Percentiles rank a stretch among this genome's conserved stretches.
Conservation (phyloP, 2,329 filamentous ascomycete genomes). For the Beauveria sp. region DNA sequence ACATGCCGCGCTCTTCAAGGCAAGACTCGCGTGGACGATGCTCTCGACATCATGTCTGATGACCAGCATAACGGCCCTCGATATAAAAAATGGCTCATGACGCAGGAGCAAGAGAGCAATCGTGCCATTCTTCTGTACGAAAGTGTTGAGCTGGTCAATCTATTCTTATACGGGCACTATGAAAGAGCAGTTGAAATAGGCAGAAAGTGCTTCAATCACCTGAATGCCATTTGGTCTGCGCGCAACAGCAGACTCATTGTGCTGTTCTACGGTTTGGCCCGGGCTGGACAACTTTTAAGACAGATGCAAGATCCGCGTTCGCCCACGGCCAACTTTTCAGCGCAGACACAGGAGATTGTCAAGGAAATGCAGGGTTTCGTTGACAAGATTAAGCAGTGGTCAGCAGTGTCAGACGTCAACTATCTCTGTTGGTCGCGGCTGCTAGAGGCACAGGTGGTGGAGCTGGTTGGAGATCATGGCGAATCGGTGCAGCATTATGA, state of each 20-base stretch:
- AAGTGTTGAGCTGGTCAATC: constrained; percentile 53
- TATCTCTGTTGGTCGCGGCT: constrained; percentile 63
- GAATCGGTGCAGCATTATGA: constrained; percentile 59
- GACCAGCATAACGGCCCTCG: constrained; percentile 51
- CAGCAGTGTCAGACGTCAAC: constrained; percentile 59
- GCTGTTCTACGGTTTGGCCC: constrained; percentile 53
- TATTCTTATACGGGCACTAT: constrained; percentile 58
- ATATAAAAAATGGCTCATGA: constrained; percentile 53
- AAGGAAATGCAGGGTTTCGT: constrained; percentile 47
- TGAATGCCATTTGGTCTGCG: constrained; percentile 49
- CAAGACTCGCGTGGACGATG: constrained; percentile 51
- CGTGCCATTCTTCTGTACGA: constrained; percentile 63
- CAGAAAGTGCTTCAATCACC: constrained; percentile 37
- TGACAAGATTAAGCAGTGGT: constrained; percentile 56
- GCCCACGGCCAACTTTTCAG: constrained; percentile 33
- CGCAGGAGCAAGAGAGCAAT: constrained; percentile 49
- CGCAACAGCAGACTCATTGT: constrained; percentile 50
- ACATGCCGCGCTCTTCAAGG: constrained; percentile 64
- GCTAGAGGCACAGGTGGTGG: constrained; percentile 60
- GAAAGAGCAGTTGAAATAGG: constrained; percentile 51
- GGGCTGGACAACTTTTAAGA: constrained; percentile 44
- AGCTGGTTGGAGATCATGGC: constrained; percentile 51
- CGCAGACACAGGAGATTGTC: constrained; percentile 41
- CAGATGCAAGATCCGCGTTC: constrained; percentile 41
- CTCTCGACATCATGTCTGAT: constrained; percentile 57